phyloP scores from a whole-genome alignment of 495 filamentous ascomycete species.

The Annulohypoxylon bovei region DNA sequence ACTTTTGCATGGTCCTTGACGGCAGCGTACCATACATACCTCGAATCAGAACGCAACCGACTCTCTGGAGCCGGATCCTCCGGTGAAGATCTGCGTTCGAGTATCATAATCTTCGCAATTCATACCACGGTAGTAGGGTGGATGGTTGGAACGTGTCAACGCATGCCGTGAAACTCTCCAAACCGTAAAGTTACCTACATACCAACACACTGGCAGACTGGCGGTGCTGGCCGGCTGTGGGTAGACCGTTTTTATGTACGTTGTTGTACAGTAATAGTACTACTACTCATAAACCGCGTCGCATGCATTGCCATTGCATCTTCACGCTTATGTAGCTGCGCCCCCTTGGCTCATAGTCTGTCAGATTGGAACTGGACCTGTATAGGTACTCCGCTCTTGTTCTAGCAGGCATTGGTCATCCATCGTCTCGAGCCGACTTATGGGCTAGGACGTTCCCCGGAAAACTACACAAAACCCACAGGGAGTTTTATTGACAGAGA shows the following conservation, averaged over 20 bases:
- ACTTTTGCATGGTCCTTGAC: constrained; percentile 5
- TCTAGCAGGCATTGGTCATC: constrained; percentile 16
- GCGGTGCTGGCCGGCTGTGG: constrained; percentile 18
- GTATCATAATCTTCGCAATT: constrained; percentile 25
- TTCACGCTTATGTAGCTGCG: constrained; percentile 30
- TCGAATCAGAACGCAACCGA: constrained; percentile 13
- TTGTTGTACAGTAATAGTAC: constrained; percentile 14
- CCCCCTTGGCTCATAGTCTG: constrained; percentile 29
- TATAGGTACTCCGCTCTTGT: constrained; percentile 15
- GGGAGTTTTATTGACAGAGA: background rate
- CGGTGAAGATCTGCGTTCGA: constrained; percentile 33
- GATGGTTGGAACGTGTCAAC: constrained; percentile 34
- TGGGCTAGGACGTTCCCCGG: constrained; percentile 1
- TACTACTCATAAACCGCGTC: constrained; percentile 1
- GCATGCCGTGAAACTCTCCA: constrained; percentile 35
- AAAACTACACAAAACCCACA: constrained; percentile 3
- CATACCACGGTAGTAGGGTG: constrained; percentile 28
- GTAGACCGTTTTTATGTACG: constrained; percentile 20
- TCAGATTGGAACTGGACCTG: constrained; percentile 21
- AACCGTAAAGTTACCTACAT: constrained; percentile 14
- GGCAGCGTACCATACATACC: background rate
- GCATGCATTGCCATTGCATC: constrained; percentile 11
- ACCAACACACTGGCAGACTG: background rate
- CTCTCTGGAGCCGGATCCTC: constrained; percentile 21
- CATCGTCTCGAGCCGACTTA: constrained; percentile 3